These are phyloP conservation scores for Lasiosphaeriaceae sp. DNA, from an alignment of 495 filamentous ascomycete genomes.

Conservation along the genomic window DNA sequence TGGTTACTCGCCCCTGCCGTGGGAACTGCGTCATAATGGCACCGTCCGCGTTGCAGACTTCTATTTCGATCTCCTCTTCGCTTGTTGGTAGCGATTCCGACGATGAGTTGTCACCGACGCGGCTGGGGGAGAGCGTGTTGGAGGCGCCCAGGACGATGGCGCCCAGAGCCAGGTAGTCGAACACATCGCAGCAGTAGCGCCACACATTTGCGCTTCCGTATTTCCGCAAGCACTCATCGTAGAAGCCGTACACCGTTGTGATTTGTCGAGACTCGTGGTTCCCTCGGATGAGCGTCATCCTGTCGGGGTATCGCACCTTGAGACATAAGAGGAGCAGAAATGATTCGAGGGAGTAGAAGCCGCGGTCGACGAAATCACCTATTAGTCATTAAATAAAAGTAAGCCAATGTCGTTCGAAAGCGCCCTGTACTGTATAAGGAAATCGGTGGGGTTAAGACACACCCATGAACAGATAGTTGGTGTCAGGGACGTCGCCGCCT, in stretches of 20 bases:
- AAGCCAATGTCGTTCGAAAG: not conserved
- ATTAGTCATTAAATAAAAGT: not conserved
- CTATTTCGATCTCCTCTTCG: constrained; percentile 80
- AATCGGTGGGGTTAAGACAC: constrained; percentile 12
- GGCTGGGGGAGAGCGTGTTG: constrained; percentile 58
- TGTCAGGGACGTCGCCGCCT: constrained; percentile 92
- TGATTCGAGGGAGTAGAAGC: constrained; percentile 96
- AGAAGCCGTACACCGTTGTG: constrained; percentile 97
- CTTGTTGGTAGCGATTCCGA: constrained; percentile 20
- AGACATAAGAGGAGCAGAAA: constrained; percentile 92
- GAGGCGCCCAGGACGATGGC: constrained; percentile 90
- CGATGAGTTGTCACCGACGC: constrained; percentile 32
- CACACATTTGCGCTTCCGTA: constrained; percentile 97
- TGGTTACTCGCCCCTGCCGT: constrained; percentile 34
- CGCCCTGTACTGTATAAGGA: not conserved
- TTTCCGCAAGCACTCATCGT: constrained; percentile 96
- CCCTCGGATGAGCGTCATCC: constrained; percentile 93
- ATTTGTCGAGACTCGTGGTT: constrained; percentile 98
- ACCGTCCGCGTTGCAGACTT: constrained; percentile 79
- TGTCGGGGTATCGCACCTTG: constrained; percentile 96
- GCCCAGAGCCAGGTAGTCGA: constrained; percentile 94
- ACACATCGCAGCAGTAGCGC: constrained; percentile 98
- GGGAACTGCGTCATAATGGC: constrained; percentile 71
- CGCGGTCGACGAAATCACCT: constrained; percentile 96
- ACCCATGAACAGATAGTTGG: constrained; percentile 98